Evolutionary conservation across 2,329 filamentous ascomycete genomes (phyloP), one percentile per base, ranked within the genome.

Genomic region (Hymenoscyphus fructigenus): DNA sequence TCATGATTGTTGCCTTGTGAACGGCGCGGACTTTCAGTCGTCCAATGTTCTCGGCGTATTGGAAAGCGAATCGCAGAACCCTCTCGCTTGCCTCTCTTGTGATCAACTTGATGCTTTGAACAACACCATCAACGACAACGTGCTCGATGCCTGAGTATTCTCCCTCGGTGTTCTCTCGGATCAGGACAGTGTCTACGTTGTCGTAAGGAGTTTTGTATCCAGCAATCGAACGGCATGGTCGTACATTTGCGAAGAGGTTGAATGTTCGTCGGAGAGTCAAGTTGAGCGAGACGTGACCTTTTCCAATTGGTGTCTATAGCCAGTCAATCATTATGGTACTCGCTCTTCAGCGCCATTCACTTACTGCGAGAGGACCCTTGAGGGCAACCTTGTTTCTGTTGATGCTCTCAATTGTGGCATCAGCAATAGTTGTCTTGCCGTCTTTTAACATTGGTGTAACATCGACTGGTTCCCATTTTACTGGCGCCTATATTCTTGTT

Each of bases 1-100:
- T 99, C 95, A 99, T 99, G 84, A 99, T 99, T 78, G 95, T 98
- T 79, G 95, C 95, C 88, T 99, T 99, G 91, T 99, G 95, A 70
- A 98, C 93, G 66, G 93, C 94, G 77, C 93, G 92, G 76, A 98
- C 94, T 91, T 97, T 97, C 79, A 88, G 93, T 85, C 92, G 91
- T 82, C 93, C 93, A 76, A 97, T 91, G 74, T 92, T 88, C 80
- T 95, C 86, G 73, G 95, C 95, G 79, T 99, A 93, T 84, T 99
- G 94, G 89, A 99, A 99, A 75, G 96, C 95, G 80, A 93, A 99
- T 78, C 93, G 90, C 72, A 98, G 88, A 63, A 99, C 95, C 74
- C 95, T 91, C 88, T 99, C 95, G 71, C 88, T 93, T 70, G 95
- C 95, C 79, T 93, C 92, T 71, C 89, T 87, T 76, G 96, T 98